Base-by-base conservation (phyloP, 768 basidiomycete genomes). In the Leucogyrophana mollusca region DNA sequence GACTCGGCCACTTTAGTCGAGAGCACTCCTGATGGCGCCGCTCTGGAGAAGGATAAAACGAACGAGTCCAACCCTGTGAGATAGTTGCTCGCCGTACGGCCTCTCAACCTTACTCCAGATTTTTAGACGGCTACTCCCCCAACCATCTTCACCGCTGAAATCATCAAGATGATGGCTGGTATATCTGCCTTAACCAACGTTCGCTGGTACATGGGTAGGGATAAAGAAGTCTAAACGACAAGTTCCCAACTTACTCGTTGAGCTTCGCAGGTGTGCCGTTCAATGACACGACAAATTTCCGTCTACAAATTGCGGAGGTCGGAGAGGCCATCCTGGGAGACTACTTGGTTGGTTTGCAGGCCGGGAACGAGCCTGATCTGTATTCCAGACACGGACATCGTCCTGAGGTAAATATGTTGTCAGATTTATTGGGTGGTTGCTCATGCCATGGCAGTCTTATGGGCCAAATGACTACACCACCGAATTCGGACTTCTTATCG, bases 361-460 rank as follows among this genome's bases (percentile, higher is more conserved):
- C 81, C 1, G 87, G 82, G 2, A 89, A 90, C 58, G 88, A 90
- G 64, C 88, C 87, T 13, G 88, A 92, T 69, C 75, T 89, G 52
- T 91, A 84, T 52, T 65, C 72, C 9, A 69, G 66, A 27, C 71
- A 73, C 50, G 60, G 65, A 10, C 69, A 69, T 36, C 64, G 73
- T 16, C 45, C 57, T 0, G 46, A 43, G 1, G 55, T 57, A 32
- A 9, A 45, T 36, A 11, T 14, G 11, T n/a, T 21, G 4, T 18
- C 10, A 11, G 3, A 16, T n/a, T 7, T 9, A 10, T 17, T n/a
- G 22, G 17, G 10, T 8, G 18, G 6, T n/a, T 18, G n/a, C 34
- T 41, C 7, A 60, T 9, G 17, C 14, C 4, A 7, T 13, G 17
- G 32, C n/a, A 56, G 56, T n/a, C 49, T 3, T 62, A 50, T 38